Evolutionary conservation across 345 rosid species (phyloP).

Genomic region (Erodium maritimum): DNA sequence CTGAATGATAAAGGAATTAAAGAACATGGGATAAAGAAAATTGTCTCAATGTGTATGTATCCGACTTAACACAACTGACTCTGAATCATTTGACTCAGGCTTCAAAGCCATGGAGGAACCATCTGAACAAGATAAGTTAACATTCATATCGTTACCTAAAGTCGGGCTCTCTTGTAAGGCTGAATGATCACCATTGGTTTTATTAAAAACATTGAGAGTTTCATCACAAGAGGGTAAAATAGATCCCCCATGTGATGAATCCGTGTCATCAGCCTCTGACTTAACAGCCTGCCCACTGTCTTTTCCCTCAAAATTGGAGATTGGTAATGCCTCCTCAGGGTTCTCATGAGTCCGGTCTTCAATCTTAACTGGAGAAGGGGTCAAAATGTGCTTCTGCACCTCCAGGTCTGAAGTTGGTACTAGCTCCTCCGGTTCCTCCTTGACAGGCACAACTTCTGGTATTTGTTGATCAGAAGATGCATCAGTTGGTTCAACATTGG

Average conservation of each 20-base stretch:
- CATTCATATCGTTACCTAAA: constrained; percentile 19
- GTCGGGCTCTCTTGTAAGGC: constrained; percentile 10
- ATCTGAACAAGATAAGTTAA: constrained; percentile 27
- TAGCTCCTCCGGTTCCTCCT: constrained; percentile 10
- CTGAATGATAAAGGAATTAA: constrained; percentile 24
- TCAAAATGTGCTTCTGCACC: neutral
- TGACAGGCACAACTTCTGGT: constrained; percentile 8
- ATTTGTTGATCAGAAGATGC: neutral
- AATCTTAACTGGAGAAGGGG: neutral
- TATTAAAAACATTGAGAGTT: too few species aligned
- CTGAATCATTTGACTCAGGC: constrained; percentile 64
- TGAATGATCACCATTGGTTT: neutral
- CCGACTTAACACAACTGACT: constrained; percentile 75
- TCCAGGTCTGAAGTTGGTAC: constrained; percentile 13
- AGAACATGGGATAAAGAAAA: constrained; percentile 37
- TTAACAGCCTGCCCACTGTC: neutral
- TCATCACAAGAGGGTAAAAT: too few species aligned
- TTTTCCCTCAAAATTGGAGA: neutral
- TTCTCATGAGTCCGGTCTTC: constrained; percentile 9
- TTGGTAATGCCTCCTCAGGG: constrained; percentile 13
- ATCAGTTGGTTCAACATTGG: too few species aligned
- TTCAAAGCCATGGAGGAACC: constrained; percentile 32
- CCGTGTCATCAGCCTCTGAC: neutral
- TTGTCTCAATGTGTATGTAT: constrained; percentile 94
- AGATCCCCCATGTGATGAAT: neutral